Base-by-base conservation (phyloP, 2,329 filamentous ascomycete genomes). In the Ascochyta clinopodiicola region DNA sequence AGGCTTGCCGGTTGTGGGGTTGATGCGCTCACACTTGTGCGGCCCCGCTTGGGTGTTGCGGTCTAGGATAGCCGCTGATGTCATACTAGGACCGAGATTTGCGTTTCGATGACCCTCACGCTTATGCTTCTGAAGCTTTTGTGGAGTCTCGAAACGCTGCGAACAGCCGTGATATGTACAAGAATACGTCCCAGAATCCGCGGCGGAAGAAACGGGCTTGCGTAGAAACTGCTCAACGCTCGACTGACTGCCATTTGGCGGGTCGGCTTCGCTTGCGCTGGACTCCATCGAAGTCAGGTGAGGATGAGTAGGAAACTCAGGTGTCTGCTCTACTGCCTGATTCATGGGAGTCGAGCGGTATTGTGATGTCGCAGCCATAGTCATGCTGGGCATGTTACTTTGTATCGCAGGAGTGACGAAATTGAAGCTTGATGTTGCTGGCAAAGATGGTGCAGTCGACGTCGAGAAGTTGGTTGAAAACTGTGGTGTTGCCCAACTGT, bases 91-190 rank as follows among this genome's bases (percentile, higher is more conserved):
- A 35, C 72, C 70, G 24, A 69, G 61, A 50, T 81, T 71, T 22
- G 74, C 70, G 62, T 82, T 73, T 44, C 94, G 86, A 74, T 99
- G 95, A 5, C 88, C 91, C 72, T 99, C 95, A 22, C 93, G 87
- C 81, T 97, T 97, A 80, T 99, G 95, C 78, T 95, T 95, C 74
- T 98, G 93, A 3, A 99, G 82, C 64, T 93, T 87, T 8, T 87
- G 83, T 4, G 92, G 92, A 1, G 92, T 92, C 64, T 96, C 91
- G 70, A 99, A 99, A 48, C 95, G 89, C 63, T 89, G 81, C 0
- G 88, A 88, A 72, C 95, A 98, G 10, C 92, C 92, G 69, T 96
- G 92, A 68, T 96, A 96, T 0, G 93, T 97, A 77, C 95, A 99
- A 1, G 93, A 96, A 78, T 97, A 99, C 0, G 93, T 96, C 12